Conservation (phyloP, 2,329 filamentous ascomycete species). For the Myriosclerotinia scirpicola region DNA sequence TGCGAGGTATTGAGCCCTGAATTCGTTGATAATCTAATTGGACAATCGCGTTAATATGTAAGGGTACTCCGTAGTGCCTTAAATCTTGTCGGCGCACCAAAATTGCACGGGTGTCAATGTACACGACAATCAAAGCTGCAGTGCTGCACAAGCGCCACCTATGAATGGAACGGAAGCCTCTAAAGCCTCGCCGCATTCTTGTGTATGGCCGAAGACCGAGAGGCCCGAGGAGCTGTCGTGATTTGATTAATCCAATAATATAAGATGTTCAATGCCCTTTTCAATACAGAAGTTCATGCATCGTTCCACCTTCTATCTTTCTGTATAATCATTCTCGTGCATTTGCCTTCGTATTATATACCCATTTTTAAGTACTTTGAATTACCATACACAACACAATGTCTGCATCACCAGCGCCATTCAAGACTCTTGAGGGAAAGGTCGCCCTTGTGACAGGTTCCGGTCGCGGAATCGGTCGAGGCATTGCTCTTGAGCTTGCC, state of each 20-base stretch:
- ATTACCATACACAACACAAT: constrained; percentile 8
- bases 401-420: constrained; percentile 17
- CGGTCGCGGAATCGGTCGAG: constrained; percentile 70
- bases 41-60: not conserved
- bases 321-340: not conserved
- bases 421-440: constrained; percentile 49
- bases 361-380: not conserved
- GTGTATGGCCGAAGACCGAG: constrained; percentile 23
- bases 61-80: not conserved
- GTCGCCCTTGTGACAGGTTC: constrained; percentile 82
- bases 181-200: constrained; percentile 17
- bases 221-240: constrained; percentile 17
- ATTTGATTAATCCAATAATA: constrained; percentile 17
- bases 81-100: not conserved
- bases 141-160: not conserved
- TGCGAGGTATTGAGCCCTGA: not conserved
- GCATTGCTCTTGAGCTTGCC: constrained; percentile 44
- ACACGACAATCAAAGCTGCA: not conserved
- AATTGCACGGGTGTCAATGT: constrained; percentile 5
- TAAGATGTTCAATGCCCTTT: constrained; percentile 13
- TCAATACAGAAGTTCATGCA: not conserved
- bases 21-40: not conserved
- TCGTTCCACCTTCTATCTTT: not conserved
- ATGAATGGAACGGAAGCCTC: constrained; percentile 12
- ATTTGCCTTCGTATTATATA: constrained; percentile 12